Base-by-base conservation (phyloP, 2,329 filamentous ascomycete species). In the Cladophialophora immunda region DNA sequence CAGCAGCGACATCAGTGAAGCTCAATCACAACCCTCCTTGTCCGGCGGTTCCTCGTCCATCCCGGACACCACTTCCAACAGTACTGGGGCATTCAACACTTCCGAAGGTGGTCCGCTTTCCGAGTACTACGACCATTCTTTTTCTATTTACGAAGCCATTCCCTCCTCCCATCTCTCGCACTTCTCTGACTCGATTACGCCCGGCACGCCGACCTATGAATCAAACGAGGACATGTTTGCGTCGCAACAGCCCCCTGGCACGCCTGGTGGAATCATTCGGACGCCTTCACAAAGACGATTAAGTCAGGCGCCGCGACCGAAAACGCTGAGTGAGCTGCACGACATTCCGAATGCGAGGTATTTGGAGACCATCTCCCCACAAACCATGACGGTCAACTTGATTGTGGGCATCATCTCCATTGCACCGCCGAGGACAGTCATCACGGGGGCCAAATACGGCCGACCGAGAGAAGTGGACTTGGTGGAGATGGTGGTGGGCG, bases 321-420 rank as follows among this genome's bases (percentile, higher is more conserved):
- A 71, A 47, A 64, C 81, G 38, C 78, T 93, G 47, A 89, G 82
- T 32, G 83, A 92, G 73, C 81, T 97, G 15, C 84, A 85, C 60
- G 86, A 90, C 67, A 82, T 97, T 9, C 94, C 94, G 0, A 84
- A 83, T 22, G 89, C 92, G 0, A 75, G 76, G 2, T 87, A 91
- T 72, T 82, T 97, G 5, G 76, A 83, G 9, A 85, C 85, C 0
- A 90, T 96, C 55, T 82, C 85, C 32, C 94, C 93, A 0, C 91
- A 93, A 75, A 97, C 92, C 0, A 87, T 94, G 75, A 93, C 92
- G 0, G 86, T 94, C 29, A 93, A 93, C 76, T 77, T 97, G 5
- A 85, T 97, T n/a, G 92, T 89, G 11, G 92, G 90, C 2, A 83
- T 97, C 55, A 89, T 97, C 68, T 88, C 90, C 13, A 84, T 93